These are phyloP conservation scores for Agrocybe chaxingu DNA, from an alignment of 768 basidiomycete genomes.

Conservation along the genomic window DNA sequence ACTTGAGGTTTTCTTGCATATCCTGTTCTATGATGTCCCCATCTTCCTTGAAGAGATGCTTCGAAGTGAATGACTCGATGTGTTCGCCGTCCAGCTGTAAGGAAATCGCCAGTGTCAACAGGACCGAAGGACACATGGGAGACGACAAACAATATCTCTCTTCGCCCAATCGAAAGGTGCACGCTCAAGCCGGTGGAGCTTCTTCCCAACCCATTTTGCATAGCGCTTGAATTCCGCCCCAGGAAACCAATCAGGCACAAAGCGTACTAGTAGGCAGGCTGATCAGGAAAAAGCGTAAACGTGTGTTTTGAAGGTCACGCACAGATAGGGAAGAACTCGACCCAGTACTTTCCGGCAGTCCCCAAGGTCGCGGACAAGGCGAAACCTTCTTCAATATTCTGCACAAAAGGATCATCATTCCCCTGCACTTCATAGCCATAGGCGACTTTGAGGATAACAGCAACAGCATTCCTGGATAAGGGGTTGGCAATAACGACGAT, in stretches of 20 bases:
- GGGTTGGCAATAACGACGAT: background rate
- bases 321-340: constrained; percentile 39
- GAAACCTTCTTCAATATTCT: constrained; percentile 27
- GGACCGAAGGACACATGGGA: background rate
- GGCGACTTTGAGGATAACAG: constrained; percentile 33
- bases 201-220: constrained; percentile 14
- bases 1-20: constrained; percentile 25
- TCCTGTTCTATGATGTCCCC: constrained; percentile 19
- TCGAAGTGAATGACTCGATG: constrained; percentile 30
- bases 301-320: constrained; percentile 4
- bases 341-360: constrained; percentile 32
- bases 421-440: constrained; percentile 36
- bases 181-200: constrained; percentile 17
- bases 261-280: constrained; percentile 26
- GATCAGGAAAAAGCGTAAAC: background rate
- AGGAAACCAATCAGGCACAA: constrained; percentile 41
- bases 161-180: constrained; percentile 31
- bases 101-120: background rate
- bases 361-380: constrained; percentile 18
- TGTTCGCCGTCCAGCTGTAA: constrained; percentile 6
- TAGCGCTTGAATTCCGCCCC: constrained; percentile 36
- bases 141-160: constrained; percentile 23
- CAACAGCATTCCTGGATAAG: constrained; percentile 27
- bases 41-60: constrained; percentile 23
- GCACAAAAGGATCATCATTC: constrained; percentile 31